Conservation (phyloP, 2,329 filamentous ascomycete species). For the Ceratocystis alfenasii region DNA sequence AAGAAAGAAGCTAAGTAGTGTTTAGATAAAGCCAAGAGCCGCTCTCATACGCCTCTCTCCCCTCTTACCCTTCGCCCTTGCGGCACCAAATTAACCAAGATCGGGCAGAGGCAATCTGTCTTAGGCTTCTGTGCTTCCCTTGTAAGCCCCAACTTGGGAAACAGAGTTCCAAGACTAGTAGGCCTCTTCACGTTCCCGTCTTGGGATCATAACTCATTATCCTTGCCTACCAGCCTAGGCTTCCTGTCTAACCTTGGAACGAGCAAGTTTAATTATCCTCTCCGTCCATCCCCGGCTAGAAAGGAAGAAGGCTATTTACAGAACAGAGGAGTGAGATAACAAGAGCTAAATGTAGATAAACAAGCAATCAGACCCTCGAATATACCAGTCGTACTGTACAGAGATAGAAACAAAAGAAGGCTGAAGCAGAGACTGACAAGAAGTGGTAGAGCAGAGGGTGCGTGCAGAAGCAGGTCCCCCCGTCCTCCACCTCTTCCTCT, state of each 20-base stretch:
- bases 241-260: not conserved
- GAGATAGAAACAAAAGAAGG: not conserved
- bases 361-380: not conserved
- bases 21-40: too few relatives aligned
- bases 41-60: not conserved
- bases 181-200: not conserved
- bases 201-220: not conserved
- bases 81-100: not conserved
- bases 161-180: not conserved
- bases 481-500: not conserved
- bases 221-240: not conserved
- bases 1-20: not conserved
- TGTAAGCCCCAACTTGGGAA: not conserved
- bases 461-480: not conserved
- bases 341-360: not conserved
- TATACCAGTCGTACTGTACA: not conserved
- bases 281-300: too few relatives aligned
- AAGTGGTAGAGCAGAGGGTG: not conserved
- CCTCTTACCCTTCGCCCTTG: not conserved
- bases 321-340: not conserved
- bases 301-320: constrained; percentile 4
- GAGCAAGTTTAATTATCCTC: too few relatives aligned
- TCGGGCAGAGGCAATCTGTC: not conserved
- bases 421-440: not conserved
- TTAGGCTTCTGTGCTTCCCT: not conserved